Conservation (phyloP, 2,329 filamentous ascomycete species). For the Thelonectria blattea region DNA sequence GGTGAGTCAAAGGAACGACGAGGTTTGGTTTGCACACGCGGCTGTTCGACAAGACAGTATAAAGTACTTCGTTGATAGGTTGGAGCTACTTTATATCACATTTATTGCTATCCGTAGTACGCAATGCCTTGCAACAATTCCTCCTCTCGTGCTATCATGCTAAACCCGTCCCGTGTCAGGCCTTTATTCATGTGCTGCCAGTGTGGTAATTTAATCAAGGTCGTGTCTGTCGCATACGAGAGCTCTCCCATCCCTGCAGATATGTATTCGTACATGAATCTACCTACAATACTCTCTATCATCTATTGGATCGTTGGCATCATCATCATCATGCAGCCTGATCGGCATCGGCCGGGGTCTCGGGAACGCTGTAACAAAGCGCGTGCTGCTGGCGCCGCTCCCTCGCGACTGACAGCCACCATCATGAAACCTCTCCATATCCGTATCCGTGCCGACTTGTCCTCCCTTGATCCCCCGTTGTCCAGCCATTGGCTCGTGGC, state of each 20-base stretch:
- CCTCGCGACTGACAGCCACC: conserved; percentile 6
- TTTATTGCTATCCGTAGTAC: no score
- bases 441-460: no score
- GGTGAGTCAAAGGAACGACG: not conserved
- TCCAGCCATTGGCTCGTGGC: conserved; percentile 23
- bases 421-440: conserved; percentile 11
- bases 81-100: no score
- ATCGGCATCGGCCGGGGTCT: not conserved
- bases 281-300: not conserved
- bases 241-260: not conserved
- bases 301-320: conserved; percentile 1
- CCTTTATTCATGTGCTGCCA: not conserved
- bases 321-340: conserved; percentile 14
- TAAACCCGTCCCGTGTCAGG: not conserved
- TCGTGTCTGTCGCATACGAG: conserved; percentile 4
- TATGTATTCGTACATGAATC: not conserved
- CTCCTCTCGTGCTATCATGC: not conserved
- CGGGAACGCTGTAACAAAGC: conserved; percentile 1
- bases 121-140: no score
- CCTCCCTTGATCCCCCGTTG: conserved; percentile 24
- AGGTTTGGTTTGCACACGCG: not conserved
- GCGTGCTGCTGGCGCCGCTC: conserved; percentile 9
- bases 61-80: not conserved
- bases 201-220: not conserved
- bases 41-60: not conserved